Evolutionary conservation across 208 protist genomes (phyloP).

Genomic region (Leishmania arabica): DNA sequence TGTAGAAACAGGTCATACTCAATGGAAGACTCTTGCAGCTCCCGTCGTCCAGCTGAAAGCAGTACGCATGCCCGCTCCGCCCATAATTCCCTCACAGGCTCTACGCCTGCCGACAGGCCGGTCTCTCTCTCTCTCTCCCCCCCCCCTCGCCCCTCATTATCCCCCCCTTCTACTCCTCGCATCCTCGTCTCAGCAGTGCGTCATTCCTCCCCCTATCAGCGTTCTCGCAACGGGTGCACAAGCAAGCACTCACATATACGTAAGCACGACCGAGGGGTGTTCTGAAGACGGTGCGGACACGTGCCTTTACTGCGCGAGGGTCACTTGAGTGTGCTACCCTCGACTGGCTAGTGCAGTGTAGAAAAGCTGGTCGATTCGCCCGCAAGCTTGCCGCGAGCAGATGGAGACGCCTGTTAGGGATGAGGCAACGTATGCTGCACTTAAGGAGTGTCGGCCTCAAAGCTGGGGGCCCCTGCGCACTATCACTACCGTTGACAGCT

Average conservation of each 20-base stretch:
- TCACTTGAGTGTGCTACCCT: neutral
- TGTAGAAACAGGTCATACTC: neutral
- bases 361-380: neutral
- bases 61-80: neutral
- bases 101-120: neutral
- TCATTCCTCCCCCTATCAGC: neutral
- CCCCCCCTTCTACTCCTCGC: neutral
- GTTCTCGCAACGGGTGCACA: neutral
- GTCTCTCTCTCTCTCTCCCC: neutral
- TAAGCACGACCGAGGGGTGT: neutral
- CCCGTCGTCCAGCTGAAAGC: neutral
- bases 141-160: neutral
- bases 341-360: neutral
- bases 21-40: neutral
- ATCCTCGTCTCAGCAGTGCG: neutral
- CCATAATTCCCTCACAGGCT: neutral
- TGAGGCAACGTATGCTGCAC: constrained; percentile 36
- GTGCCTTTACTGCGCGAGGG: neutral
- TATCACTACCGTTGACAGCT: constrained; percentile 31
- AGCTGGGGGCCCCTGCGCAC: constrained; percentile 29
- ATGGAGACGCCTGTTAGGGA: constrained; percentile 20
- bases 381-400: neutral
- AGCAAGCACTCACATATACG: neutral
- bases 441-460: constrained; percentile 26
- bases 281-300: neutral